Evolutionary conservation across 1,284 basidiomycete species (phyloP).

Genomic region (Puccinia triticina): DNA sequence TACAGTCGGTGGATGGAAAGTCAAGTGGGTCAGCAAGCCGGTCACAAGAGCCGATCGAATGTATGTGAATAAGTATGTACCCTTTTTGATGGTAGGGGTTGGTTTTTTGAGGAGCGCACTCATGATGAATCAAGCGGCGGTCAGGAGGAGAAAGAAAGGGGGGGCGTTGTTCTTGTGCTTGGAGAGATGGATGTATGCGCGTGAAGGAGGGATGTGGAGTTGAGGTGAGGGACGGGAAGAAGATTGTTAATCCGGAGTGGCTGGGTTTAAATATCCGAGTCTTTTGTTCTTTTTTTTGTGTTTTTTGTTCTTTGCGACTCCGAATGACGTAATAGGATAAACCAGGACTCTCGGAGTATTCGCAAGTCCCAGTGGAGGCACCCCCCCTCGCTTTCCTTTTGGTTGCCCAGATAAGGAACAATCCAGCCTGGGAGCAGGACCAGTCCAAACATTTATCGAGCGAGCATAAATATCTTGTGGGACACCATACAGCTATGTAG

Average conservation of each 20-base stretch:
- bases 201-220: not conserved
- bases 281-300: slow-evolving; percentile 3
- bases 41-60: not conserved
- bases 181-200: not conserved
- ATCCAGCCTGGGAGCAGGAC: too few species aligned
- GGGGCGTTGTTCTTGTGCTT: not conserved
- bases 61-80: not conserved
- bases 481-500: too few species aligned
- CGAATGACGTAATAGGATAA: slow-evolving; percentile 19
- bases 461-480: too few species aligned
- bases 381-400: not conserved
- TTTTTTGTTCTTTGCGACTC: not conserved
- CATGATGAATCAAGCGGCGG: slow-evolving; percentile 6
- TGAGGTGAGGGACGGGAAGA: not conserved
- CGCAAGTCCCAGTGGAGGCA: not conserved
- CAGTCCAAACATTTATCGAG: too few species aligned
- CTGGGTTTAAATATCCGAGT: not conserved
- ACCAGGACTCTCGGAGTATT: too few species aligned
- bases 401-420: slow-evolving; percentile 11
- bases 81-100: slow-evolving; percentile 35
- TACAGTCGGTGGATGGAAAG: not conserved
- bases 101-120: slow-evolving; percentile 38
- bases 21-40: not conserved
- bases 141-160: not conserved
- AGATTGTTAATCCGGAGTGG: not conserved